phyloP scores from a whole-genome alignment of 495 filamentous ascomycete species.

The Lasiosphaeria miniovina region DNA sequence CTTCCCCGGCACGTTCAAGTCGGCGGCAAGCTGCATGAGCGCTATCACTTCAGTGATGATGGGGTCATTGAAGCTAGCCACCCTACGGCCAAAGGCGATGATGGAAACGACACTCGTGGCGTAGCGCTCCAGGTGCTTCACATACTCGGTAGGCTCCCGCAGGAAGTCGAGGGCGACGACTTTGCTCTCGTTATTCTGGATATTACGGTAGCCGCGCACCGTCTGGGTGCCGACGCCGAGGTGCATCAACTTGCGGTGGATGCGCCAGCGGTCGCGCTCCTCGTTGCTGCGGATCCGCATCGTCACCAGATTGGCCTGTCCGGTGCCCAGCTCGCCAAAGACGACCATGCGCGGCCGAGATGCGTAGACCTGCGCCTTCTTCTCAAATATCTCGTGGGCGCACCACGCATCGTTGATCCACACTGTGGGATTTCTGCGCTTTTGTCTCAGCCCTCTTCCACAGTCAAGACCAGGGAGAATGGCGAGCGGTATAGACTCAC shows the following conservation, averaged over 20 bases:
- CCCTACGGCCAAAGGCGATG: conserved; percentile 60
- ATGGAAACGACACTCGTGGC: conserved; percentile 63
- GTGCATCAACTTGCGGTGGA: conserved; percentile 62
- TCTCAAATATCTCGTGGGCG: conserved; percentile 55
- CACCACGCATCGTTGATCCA: conserved; percentile 66
- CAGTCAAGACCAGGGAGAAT: not conserved
- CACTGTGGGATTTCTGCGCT: conserved; percentile 53
- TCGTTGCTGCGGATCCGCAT: conserved; percentile 47
- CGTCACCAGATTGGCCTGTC: conserved; percentile 57
- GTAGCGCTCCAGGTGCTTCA: conserved; percentile 62
- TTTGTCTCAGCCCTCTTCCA: not conserved
- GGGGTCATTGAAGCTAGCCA: conserved; percentile 55
- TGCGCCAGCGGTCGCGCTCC: conserved; percentile 58
- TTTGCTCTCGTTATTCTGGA: conserved; percentile 59
- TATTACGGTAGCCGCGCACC: conserved; percentile 54
- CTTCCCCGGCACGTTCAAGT: conserved; percentile 62
- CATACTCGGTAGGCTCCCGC: conserved; percentile 48
- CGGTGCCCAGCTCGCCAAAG: conserved; percentile 57
- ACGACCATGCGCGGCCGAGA: conserved; percentile 55
- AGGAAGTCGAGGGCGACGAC: conserved; percentile 52
- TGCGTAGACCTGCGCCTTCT: conserved; percentile 54
- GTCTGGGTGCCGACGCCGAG: conserved; percentile 58
- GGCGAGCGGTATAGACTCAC: conserved; percentile 20
- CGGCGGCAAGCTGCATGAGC: conserved; percentile 62
- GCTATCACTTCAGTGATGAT: conserved; percentile 61